phyloP scores from a whole-genome alignment of 257 asterid genomes.

The Penstemon barbatus region DNA sequence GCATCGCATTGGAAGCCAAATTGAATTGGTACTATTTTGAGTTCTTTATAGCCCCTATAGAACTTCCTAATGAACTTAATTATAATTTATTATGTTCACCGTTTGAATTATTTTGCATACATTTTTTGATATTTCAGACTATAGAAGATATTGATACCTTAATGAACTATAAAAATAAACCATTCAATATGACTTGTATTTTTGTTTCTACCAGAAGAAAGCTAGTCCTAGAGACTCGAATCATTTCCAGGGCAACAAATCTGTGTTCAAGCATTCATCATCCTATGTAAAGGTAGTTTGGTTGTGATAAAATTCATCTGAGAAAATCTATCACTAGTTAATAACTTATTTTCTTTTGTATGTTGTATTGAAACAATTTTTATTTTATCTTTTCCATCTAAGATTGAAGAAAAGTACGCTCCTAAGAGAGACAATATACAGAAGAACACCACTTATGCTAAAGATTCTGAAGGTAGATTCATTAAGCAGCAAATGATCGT shows the following conservation, averaged over 20 bases:
- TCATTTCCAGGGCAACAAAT: constrained; percentile 39
- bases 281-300: constrained; percentile 46
- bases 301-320: constrained; percentile 15
- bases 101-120: constrained; percentile 9
- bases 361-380: constrained; percentile 23
- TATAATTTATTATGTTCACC: neutral
- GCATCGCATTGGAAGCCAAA: constrained; percentile 63
- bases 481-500: constrained; percentile 60
- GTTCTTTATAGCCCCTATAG: constrained; percentile 17
- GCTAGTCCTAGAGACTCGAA: constrained; percentile 39
- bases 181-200: neutral
- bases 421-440: constrained; percentile 40
- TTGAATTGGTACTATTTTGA: constrained; percentile 52
- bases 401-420: constrained; percentile 48
- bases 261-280: constrained; percentile 37
- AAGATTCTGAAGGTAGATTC: constrained; percentile 47
- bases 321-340: constrained; percentile 7
- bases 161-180: neutral
- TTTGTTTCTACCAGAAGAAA: constrained; percentile 53
- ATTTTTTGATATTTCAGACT: constrained; percentile 6
- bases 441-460: constrained; percentile 38
- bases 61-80: neutral
- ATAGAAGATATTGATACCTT: constrained; percentile 4
- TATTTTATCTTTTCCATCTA: constrained; percentile 13
- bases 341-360: constrained; percentile 2